phyloP scores from a whole-genome alignment of 2,329 filamentous ascomycete genomes.

The Claviceps citrina region DNA sequence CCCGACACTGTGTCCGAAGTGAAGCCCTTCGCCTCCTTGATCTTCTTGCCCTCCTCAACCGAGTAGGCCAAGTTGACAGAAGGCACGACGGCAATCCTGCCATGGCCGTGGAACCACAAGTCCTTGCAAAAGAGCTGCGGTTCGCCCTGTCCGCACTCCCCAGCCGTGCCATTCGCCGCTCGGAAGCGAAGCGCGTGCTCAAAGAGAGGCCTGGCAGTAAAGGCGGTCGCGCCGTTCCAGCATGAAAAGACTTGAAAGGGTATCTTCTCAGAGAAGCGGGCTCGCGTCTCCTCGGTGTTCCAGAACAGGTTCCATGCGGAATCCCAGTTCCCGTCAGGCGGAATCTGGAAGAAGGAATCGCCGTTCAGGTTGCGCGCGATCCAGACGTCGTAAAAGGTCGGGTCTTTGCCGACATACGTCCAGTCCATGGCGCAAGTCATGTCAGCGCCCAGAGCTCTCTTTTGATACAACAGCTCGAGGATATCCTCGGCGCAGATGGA shows the following conservation, averaged over 20 bases:
- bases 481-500: slow-evolving; percentile 38
- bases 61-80: slow-evolving; percentile 40
- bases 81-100: slow-evolving; percentile 40
- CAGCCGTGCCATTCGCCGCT: slow-evolving; percentile 9
- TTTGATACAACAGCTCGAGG: slow-evolving; percentile 39
- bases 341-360: slow-evolving; percentile 40
- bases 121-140: slow-evolving; percentile 43
- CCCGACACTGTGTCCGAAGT: slow-evolving; percentile 19
- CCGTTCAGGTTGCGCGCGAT: slow-evolving; percentile 35
- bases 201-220: slow-evolving; percentile 32
- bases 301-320: slow-evolving; percentile 36
- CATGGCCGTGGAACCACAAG: slow-evolving; percentile 33
- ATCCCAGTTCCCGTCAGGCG: slow-evolving; percentile 32
- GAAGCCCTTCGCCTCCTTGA: slow-evolving; percentile 37
- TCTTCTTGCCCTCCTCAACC: slow-evolving; percentile 25
- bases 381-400: slow-evolving; percentile 43
- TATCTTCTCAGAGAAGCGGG: slow-evolving; percentile 18
- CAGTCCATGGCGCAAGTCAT: slow-evolving; percentile 47
- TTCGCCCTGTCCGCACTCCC: slow-evolving; percentile 39
- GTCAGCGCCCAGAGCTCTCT: slow-evolving; percentile 28
- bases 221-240: slow-evolving; percentile 41
- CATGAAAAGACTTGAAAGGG: slow-evolving; percentile 47
- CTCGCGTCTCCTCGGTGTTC: slow-evolving; percentile 25
- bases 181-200: slow-evolving; percentile 30
- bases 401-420: slow-evolving; percentile 20